Conservation (phyloP, 768 basidiomycete species). For the Pleurotus cornucopiae region DNA sequence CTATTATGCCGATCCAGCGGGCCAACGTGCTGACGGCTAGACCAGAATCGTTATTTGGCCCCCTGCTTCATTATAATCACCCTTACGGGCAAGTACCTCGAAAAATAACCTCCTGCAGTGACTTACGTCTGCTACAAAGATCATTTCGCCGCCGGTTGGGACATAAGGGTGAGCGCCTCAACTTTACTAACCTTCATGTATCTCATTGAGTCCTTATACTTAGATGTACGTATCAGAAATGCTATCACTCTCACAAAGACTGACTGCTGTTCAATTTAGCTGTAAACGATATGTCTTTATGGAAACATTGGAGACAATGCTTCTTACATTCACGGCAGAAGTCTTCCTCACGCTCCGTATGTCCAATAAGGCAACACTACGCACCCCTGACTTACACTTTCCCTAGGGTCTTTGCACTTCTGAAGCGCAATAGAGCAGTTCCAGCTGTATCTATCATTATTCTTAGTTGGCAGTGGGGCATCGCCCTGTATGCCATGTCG, state of each 20-base stretch:
- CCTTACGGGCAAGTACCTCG: background rate
- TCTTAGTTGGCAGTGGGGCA: constrained; percentile 6
- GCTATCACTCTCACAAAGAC: background rate
- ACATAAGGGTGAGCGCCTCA: background rate
- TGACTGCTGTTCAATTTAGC: background rate
- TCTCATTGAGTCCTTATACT: no score
- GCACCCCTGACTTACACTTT: background rate
- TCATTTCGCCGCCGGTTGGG: background rate
- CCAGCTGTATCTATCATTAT: background rate
- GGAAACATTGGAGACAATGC: constrained; percentile 9
- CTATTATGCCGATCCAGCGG: background rate
- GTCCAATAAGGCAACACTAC: background rate
- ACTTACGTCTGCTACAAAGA: background rate
- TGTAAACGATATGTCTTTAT: constrained; percentile 10
- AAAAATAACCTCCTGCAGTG: background rate
- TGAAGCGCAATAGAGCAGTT: constrained; percentile 3
- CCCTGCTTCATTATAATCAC: background rate
- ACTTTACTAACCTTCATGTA: no score
- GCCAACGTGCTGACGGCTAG: background rate
- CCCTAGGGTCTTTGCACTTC: constrained; percentile 7
- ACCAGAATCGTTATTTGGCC: constrained; percentile 1
- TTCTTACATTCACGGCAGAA: constrained; percentile 10
- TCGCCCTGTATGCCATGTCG: constrained; percentile 6
- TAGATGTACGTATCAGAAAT: no score
- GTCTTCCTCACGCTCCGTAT: constrained; percentile 5